phyloP scores from a whole-genome alignment of 1,284 basidiomycete genomes.

The Ustilago hordei region DNA sequence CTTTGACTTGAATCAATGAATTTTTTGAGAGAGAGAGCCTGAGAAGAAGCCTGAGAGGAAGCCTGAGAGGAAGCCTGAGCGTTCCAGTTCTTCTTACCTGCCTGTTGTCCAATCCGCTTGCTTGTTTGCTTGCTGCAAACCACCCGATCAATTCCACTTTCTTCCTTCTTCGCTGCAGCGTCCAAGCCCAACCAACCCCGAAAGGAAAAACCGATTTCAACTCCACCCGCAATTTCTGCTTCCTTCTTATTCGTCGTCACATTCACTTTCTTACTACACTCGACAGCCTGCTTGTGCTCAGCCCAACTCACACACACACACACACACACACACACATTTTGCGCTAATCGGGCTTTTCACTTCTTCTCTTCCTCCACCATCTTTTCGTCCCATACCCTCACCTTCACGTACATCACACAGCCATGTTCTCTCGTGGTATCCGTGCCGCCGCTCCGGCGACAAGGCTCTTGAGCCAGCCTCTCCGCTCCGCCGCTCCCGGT shows the following conservation, averaged over 20 bases:
- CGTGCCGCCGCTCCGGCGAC: constrained; percentile 59
- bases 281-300: constrained; percentile 3
- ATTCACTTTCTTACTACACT: constrained; percentile 13
- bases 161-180: constrained; percentile 5
- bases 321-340: constrained; percentile 12
- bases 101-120: constrained; percentile 16
- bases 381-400: constrained; percentile 11
- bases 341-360: neutral
- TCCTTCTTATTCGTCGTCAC: constrained; percentile 25
- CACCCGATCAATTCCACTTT: constrained; percentile 30
- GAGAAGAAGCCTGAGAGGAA: neutral
- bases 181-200: neutral
- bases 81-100: constrained; percentile 1
- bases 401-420: constrained; percentile 17
- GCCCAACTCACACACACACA: constrained; percentile 8
- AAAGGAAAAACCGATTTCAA: constrained; percentile 11
- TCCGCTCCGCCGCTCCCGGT: constrained; percentile 54
- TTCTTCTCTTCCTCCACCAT: neutral
- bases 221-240: constrained; percentile 35
- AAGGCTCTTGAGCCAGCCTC: constrained; percentile 59
- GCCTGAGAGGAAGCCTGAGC: neutral
- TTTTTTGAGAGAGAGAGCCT: neutral
- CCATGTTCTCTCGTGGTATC: constrained; percentile 58
- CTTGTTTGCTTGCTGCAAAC: neutral
- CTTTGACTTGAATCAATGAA: neutral